Conservation (phyloP, 441 rosid species). For the Capsella rubella region DNA sequence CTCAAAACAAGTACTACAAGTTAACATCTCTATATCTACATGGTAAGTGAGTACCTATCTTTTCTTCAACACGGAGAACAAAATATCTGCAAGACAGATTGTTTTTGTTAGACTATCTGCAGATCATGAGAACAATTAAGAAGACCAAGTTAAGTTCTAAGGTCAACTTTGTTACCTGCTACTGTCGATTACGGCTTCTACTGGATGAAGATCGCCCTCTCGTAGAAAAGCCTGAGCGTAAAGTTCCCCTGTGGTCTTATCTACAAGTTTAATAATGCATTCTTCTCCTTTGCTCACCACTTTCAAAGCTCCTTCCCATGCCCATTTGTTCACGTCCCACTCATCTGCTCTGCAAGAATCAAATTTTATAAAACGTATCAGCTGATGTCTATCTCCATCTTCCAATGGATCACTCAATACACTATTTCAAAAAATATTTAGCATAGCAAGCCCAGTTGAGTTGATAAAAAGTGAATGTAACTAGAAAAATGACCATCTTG, state of each 20-base stretch:
- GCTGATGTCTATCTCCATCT: neutral
- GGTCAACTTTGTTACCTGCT: constrained; percentile 67
- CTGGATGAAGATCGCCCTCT: constrained; percentile 93
- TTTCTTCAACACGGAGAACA: constrained; percentile 97
- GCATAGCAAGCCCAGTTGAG: constrained; percentile 10
- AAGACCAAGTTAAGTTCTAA: constrained; percentile 27
- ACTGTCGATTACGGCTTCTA: constrained; percentile 96
- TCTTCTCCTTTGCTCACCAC: constrained; percentile 96
- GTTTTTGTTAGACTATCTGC: constrained; percentile 40
- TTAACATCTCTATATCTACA: constrained; percentile 25
- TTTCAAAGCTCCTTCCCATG: constrained; percentile 91
- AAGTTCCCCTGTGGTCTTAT: constrained; percentile 84
- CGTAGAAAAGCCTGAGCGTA: constrained; percentile 94
- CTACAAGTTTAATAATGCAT: constrained; percentile 94
- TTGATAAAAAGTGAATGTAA: constrained; percentile 6
- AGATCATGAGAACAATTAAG: neutral
- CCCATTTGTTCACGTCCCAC: constrained; percentile 99
- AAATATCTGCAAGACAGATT: constrained; percentile 79
- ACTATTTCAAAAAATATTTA: neutral
- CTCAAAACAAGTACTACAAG: constrained; percentile 28
- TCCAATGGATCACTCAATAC: constrained; percentile 1
- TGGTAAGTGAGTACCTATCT: constrained; percentile 61
- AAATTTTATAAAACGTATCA: constrained; percentile 7
- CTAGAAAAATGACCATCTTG: neutral
- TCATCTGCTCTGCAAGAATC: constrained; percentile 85